Base-by-base conservation (phyloP, 2,329 filamentous ascomycete genomes). In the Xylariaceae sp. region DNA sequence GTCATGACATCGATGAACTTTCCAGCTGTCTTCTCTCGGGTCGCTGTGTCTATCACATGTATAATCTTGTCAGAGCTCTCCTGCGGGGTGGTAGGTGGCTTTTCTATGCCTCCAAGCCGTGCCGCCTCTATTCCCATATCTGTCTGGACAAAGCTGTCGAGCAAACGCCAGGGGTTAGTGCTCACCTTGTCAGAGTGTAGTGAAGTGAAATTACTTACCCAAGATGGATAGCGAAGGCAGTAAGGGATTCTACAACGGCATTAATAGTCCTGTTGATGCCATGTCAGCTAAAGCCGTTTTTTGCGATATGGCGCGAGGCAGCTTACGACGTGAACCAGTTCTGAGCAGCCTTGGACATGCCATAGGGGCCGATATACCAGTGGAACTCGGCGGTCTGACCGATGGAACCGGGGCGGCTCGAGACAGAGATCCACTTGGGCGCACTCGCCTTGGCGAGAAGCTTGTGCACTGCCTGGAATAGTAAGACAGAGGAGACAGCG, bases 401-500 rank as follows among this genome's bases (percentile, higher is more conserved):
- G 29, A 56, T 29, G 23, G 37, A 44, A n/a, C 17, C 37, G 4
- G 45, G 26, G 4, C n/a, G 7, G 1, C 9, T 50, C 4, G 45
- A 44, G 11, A 56, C 36, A 21, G 45, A 17, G 4, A 28, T 26
- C 36, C 45, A 56, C 29, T 31, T 44, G 7, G 53, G 36, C 19
- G 34, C 21, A 9, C 24, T 39, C 2, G 45, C 70, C 24, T 66
- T 61, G 14, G 60, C 57, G 34, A 66, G 63, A 3, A 67, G 43
- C 19, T 60, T 63, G n/a, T 57, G 53, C 17, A 64, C 49, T 6
- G 59, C 61, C 33, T 67, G 21, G 19, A 21, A 55, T 2, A 55
- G 52, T 2, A 24, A n/a, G 8, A 55, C 7, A 1, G 47, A 34
- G 17, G 14, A 33, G 16, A 23, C 24, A 6, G 47, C 36, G 16